Base-by-base conservation (phyloP, 495 filamentous ascomycete species). In the Aspergillus nidulans region DNA sequence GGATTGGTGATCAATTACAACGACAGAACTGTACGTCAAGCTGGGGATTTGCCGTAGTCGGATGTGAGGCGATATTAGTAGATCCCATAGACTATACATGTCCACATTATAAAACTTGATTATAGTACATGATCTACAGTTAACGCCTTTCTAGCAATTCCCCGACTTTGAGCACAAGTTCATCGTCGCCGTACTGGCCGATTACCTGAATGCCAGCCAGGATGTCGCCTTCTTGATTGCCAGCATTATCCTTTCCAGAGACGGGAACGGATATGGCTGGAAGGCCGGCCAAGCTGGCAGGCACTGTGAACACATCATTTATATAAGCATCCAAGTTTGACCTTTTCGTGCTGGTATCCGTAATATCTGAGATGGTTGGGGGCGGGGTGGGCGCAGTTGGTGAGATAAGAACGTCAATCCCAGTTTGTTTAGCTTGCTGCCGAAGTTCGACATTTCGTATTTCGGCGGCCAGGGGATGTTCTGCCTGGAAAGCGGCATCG, bases 271-370 rank as follows among this genome's bases (percentile, higher is more conserved):
- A 95, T 39, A 95, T 81, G 16, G 92, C 89, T 10, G 94, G 94
- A 30, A 99, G 73, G 3, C 94, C 95, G 6, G 94, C 95, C 55
- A 99, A 69, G 63, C 89, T 96, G 19, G 95, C 91, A 13, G 94
- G 94, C 7, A 97, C 94, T 0, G 94, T 97, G 68, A 97, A 89
- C 13, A 96, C 89, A 73, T 99, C 94, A 61, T 90, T 95, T 70
- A 88, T 86, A 63, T 96, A 97, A 2, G 81, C 79, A 63, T 85
- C 75, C 40, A 87, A 56, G 0, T 73, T 61, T 13, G 69, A 70
- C 10, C 58, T 49, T 4, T 39, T 46, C 6, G 49, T 56, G 45
- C 69, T 68, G n/a, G 63, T 32, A 49, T 68, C 64, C 50, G 69
- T 68, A 6, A 83, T 60, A 21, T 83, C 72, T 18, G 75, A 76